A percentile compares a stretch with the other conserved stretches of the same genome.
Evolutionary conservation across 176 grass and related monocot species (phyloP).

Genomic region (Phoenix dactylifera): DNA sequence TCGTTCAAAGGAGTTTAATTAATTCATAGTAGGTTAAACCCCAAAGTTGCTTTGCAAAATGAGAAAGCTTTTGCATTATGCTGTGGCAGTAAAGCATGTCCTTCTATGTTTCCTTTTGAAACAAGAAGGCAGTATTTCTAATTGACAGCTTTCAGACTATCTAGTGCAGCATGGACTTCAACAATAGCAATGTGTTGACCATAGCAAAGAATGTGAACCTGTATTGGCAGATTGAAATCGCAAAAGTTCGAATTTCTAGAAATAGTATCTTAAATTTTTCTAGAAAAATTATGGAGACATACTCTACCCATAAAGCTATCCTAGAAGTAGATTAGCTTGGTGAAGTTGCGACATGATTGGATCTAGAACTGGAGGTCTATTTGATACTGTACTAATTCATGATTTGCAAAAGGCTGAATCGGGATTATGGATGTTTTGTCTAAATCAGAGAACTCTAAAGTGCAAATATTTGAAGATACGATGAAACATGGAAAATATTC

Average conservation of each 20-base stretch:
- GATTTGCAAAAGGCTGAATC: conserved; percentile 58
- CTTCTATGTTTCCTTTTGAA: conserved; percentile 85
- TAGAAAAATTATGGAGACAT: conserved; percentile 87
- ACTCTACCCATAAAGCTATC: conserved; percentile 67
- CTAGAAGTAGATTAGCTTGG: conserved; percentile 92
- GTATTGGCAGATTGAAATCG: conserved; percentile 52
- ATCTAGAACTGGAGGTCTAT: conserved; percentile 70
- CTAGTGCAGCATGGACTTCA: conserved; percentile 84
- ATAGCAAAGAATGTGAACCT: conserved; percentile 36
- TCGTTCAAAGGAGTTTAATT: conserved; percentile 42
- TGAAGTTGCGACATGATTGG: conserved; percentile 83
- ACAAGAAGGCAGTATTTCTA: conserved; percentile 79
- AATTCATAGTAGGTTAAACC: conserved; percentile 67
- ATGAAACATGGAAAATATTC: background rate
- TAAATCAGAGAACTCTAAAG: conserved; percentile 20
- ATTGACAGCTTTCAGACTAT: conserved; percentile 80
- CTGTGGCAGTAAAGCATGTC: conserved; percentile 76
- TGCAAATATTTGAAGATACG: conserved; percentile 33
- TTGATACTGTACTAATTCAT: conserved; percentile 59
- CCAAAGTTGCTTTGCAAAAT: conserved; percentile 76
- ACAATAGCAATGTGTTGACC: conserved; percentile 60
- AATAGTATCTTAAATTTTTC: conserved; percentile 73
- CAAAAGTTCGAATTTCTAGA: conserved; percentile 77
- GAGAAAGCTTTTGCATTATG: conserved; percentile 84
- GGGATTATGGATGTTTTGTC: conserved; percentile 66